These are phyloP conservation scores for Rhytidiadelphus loreus DNA, from an alignment of 225 moss, liverwort and hornwort genomes.

Conservation along the genomic window DNA sequence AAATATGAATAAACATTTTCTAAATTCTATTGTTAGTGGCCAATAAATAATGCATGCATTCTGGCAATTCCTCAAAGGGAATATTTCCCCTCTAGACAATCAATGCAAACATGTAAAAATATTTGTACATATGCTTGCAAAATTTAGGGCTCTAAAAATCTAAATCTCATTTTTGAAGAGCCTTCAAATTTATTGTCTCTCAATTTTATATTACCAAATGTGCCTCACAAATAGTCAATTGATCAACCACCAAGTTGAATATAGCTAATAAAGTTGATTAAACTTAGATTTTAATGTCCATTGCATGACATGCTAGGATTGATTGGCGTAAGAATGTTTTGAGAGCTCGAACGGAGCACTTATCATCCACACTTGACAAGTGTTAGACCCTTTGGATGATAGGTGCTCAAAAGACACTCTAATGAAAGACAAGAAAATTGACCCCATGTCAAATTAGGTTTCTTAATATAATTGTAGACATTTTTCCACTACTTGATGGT, in stretches of 20 bases:
- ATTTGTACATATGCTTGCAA: background rate
- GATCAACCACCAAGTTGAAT: background rate
- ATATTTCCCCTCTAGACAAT: accelerated
- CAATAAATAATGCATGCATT: background rate
- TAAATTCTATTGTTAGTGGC: accelerated
- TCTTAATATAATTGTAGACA: background rate
- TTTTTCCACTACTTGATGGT: accelerated
- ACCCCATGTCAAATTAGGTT: accelerated
- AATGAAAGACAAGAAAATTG: background rate
- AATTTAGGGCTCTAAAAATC: background rate
- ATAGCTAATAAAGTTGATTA: background rate
- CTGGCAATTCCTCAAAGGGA: accelerated
- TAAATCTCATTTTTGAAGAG: background rate
- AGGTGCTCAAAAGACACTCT: too few species aligned
- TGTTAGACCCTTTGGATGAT: background rate
- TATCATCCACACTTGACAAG: background rate
- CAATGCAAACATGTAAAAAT: background rate
- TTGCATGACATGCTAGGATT: background rate
- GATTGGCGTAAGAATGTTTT: background rate
- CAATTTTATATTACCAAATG: background rate
- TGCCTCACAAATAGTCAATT: background rate
- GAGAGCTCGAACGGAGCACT: accelerated
- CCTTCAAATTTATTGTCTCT: background rate
- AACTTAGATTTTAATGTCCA: background rate
- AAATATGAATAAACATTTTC: background rate